These are phyloP conservation scores for Onygenales sp. DNA, from an alignment of 2,329 filamentous ascomycete genomes.

Conservation along the genomic window DNA sequence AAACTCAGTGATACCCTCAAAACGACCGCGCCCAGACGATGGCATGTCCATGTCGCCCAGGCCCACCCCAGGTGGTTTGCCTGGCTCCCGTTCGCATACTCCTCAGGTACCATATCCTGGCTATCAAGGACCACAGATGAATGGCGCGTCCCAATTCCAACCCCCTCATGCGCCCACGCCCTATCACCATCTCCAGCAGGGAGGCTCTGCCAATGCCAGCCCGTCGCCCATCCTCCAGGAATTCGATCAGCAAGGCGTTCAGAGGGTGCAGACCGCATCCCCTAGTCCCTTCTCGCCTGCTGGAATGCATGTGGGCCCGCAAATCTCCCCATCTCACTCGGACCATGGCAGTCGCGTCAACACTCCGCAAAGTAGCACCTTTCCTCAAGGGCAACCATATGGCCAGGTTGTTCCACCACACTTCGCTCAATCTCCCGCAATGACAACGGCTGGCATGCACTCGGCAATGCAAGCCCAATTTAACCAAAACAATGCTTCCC, in stretches of 20 bases:
- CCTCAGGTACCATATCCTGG: constrained; percentile 66
- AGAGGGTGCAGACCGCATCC: constrained; percentile 81
- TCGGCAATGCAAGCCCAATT: constrained; percentile 41
- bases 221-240: constrained; percentile 88
- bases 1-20: constrained; percentile 79
- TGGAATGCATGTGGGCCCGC: constrained; percentile 59
- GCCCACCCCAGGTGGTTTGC: constrained; percentile 62
- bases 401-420: constrained; percentile 32
- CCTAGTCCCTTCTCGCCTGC: constrained; percentile 82
- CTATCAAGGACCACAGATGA: constrained; percentile 54
- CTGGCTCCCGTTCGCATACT: constrained; percentile 82
- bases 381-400: constrained; percentile 44
- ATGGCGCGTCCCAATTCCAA: constrained; percentile 51
- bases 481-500: constrained; percentile 17
- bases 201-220: constrained; percentile 72
- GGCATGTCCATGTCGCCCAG: constrained; percentile 73
- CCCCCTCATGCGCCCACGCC: constrained; percentile 55
- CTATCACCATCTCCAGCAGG: constrained; percentile 75
- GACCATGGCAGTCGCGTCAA: constrained; percentile 58
- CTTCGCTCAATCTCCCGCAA: constrained; percentile 29
- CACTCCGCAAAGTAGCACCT: constrained; percentile 66
- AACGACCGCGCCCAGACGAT: constrained; percentile 77
- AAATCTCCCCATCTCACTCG: constrained; percentile 66
- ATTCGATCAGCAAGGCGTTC: constrained; percentile 55
- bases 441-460: constrained; percentile 31